phyloP scores from a whole-genome alignment of 83 land plant genomes.

The Picea abies region DNA sequence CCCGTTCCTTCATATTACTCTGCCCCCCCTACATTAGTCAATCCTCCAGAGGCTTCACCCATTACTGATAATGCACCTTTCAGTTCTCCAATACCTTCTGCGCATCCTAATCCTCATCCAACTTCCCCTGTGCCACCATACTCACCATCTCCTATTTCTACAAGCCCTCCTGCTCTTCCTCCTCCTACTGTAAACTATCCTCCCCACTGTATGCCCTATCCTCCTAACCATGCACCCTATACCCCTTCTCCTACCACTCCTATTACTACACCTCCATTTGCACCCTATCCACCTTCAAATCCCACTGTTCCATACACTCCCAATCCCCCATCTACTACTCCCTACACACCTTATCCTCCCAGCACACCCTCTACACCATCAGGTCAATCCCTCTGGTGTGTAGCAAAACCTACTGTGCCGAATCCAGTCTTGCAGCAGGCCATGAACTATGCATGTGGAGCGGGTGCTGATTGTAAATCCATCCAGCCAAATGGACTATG shows the following conservation, averaged over 20 bases:
- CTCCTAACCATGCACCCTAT: no score
- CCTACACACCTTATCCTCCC: constrained; percentile 24
- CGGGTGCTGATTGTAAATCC: constrained; percentile 58
- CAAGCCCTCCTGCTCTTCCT: constrained; percentile 24
- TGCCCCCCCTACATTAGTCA: not conserved
- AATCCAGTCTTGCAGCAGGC: constrained; percentile 67
- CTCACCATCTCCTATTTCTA: constrained; percentile 21
- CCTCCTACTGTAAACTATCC: no score
- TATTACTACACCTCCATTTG: no score
- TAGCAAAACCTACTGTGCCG: constrained; percentile 75
- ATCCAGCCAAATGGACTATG: constrained; percentile 53
- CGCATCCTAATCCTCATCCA: not conserved
- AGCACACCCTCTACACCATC: constrained; percentile 26
- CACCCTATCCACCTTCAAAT: no score
- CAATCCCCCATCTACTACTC: constrained; percentile 26
- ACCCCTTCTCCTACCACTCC: no score
- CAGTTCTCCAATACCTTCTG: constrained; percentile 3
- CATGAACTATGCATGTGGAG: constrained; percentile 72
- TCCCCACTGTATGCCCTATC: no score
- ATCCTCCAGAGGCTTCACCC: not conserved
- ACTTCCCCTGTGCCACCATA: constrained; percentile 17
- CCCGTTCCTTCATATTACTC: not conserved
- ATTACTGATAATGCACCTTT: not conserved
- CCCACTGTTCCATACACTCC: not conserved
- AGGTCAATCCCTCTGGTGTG: constrained; percentile 47